A percentile compares a stretch with the other conserved stretches of the same genome.
These are phyloP conservation scores for Pisolithus microcarpus DNA, from an alignment of 768 basidiomycete genomes.

Conservation along the genomic window DNA sequence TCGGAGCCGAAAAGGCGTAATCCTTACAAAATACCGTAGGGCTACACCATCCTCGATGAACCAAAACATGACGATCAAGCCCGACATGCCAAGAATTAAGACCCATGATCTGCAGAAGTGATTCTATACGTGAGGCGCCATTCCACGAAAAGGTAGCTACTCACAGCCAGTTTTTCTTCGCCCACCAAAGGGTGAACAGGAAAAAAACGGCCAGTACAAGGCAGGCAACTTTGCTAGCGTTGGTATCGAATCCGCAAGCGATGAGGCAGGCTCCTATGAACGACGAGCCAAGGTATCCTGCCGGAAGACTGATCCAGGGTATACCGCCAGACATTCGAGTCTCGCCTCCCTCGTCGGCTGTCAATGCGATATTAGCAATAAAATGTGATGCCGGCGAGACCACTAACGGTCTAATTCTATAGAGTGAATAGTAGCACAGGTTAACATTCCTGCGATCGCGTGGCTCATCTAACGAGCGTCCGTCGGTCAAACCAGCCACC, in stretches of 20 bases:
- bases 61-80: constrained; percentile 77
- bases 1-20: background rate
- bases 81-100: constrained; percentile 72
- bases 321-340: constrained; percentile 87
- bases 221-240: constrained; percentile 80
- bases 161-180: constrained; percentile 65
- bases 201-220: constrained; percentile 81
- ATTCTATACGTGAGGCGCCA: background rate
- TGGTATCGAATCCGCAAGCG: constrained; percentile 81
- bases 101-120: constrained; percentile 55
- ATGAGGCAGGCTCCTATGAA: constrained; percentile 85
- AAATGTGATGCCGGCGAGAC: background rate
- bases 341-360: constrained; percentile 83
- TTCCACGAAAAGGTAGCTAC: constrained; percentile 20
- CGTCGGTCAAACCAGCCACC: background rate
- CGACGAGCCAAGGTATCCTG: constrained; percentile 81
- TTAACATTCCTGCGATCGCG: constrained; percentile 70
- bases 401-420: constrained; percentile 80
- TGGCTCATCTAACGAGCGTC: constrained; percentile 66
- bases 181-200: constrained; percentile 86
- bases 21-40: constrained; percentile 64
- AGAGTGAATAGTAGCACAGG: constrained; percentile 80
- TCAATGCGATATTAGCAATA: constrained; percentile 5
- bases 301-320: constrained; percentile 71
- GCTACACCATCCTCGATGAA: constrained; percentile 70